phyloP scores from a whole-genome alignment of 495 filamentous ascomycete genomes.

The Penicillium subrubescens region DNA sequence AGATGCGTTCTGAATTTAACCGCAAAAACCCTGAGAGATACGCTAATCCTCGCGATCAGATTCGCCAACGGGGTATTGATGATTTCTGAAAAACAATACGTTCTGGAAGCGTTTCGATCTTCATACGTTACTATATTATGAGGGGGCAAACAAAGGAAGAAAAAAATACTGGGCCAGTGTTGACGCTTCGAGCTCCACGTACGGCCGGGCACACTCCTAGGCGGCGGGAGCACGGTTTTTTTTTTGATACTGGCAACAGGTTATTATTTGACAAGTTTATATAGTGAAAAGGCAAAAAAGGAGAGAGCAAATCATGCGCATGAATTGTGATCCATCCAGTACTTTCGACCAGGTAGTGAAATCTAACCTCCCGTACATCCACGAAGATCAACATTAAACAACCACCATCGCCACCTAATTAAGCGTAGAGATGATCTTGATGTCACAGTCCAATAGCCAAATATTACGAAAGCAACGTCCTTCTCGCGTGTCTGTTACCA shows the following conservation, averaged over 20 bases:
- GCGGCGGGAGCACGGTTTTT: too few relatives aligned
- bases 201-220: too few relatives aligned
- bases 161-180: too few relatives aligned
- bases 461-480: not conserved
- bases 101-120: not conserved
- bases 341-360: not conserved
- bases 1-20: not conserved
- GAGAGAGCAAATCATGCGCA: not conserved
- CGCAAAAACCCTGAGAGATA: constrained; percentile 6
- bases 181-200: too few relatives aligned
- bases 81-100: not conserved
- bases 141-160: too few relatives aligned
- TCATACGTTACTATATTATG: not conserved
- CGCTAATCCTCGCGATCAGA: constrained; percentile 1
- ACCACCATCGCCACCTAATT: not conserved
- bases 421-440: not conserved
- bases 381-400: not conserved
- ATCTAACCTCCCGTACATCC: not conserved
- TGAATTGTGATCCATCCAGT: not conserved
- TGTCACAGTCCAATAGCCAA: not conserved
- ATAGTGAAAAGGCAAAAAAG: not conserved
- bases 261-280: too few relatives aligned
- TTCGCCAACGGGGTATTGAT: constrained; percentile 18
- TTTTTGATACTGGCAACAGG: too few relatives aligned
- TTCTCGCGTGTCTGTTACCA: not conserved